phyloP scores from a whole-genome alignment of 1,284 basidiomycete species.

The Apiotrichum siamense region DNA sequence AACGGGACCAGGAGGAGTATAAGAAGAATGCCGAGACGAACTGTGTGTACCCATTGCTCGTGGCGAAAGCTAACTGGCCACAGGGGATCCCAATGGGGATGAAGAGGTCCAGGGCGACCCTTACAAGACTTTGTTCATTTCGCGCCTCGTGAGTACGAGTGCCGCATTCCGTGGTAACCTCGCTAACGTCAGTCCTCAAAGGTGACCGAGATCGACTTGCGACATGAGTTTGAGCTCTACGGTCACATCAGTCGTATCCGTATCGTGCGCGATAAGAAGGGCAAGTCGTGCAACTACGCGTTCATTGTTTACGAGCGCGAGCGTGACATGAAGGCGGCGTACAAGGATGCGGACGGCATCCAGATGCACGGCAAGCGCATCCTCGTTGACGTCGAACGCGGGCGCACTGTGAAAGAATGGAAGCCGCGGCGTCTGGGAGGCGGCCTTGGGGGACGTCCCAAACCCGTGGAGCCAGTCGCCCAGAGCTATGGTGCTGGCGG shows the following conservation, averaged over 20 bases:
- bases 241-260: conserved; percentile 88
- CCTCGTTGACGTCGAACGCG: conserved; percentile 95
- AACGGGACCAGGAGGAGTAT: conserved; percentile 69
- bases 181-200: conserved; percentile 57
- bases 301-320: conserved; percentile 98
- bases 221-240: conserved; percentile 90
- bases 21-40: conserved; percentile 74
- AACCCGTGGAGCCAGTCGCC: conserved; percentile 54
- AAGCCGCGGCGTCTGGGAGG: conserved; percentile 92
- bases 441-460: conserved; percentile 89
- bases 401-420: conserved; percentile 96
- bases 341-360: conserved; percentile 98
- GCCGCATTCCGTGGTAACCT: not conserved
- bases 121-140: conserved; percentile 97
- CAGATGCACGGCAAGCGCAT: conserved; percentile 92
- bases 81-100: conserved; percentile 57
- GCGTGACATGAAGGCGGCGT: conserved; percentile 99
- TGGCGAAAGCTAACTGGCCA: not conserved
- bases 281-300: conserved; percentile 83
- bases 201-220: conserved; percentile 82
- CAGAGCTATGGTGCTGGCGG: conserved; percentile 8
- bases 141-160: conserved; percentile 64
- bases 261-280: conserved; percentile 83
- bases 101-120: conserved; percentile 92
- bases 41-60: conserved; percentile 54